phyloP scores from a whole-genome alignment of 345 rosid species.

The Cochlearia excelsa region DNA sequence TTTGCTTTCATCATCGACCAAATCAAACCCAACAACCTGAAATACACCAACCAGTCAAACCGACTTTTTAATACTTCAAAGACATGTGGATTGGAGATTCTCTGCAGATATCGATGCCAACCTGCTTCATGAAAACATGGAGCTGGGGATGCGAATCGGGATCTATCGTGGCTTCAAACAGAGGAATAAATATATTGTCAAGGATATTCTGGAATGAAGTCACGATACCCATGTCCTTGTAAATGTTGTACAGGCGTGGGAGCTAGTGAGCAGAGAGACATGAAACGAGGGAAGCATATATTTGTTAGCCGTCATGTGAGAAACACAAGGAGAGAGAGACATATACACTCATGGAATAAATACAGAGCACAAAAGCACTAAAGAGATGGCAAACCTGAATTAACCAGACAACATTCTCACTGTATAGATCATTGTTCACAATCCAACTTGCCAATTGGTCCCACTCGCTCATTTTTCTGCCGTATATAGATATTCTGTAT shows the following conservation, averaged over 20 bases:
- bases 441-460: constrained; percentile 99
- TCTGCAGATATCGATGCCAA: constrained; percentile 24
- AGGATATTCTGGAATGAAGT: constrained; percentile 98
- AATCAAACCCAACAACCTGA: constrained; percentile 97
- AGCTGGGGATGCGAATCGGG: constrained; percentile 99
- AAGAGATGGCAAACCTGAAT: constrained; percentile 69
- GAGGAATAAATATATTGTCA: constrained; percentile 94
- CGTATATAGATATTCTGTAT: constrained; percentile 94
- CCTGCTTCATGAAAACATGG: constrained; percentile 97
- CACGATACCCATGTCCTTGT: constrained; percentile 99
- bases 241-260: constrained; percentile 88
- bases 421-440: constrained; percentile 93
- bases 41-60: background rate
- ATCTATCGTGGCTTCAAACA: constrained; percentile 95
- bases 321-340: background rate
- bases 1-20: constrained; percentile 99
- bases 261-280: constrained; percentile 51
- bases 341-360: background rate
- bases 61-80: constrained; percentile 6
- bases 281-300: background rate
- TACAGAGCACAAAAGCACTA: constrained; percentile 10
- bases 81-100: constrained; percentile 2
- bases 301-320: constrained; percentile 23
- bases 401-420: constrained; percentile 97
- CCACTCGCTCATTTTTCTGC: constrained; percentile 99